These are phyloP conservation scores for Hypsizygus marmoreus DNA, from an alignment of 768 basidiomycete genomes.

Conservation along the genomic window DNA sequence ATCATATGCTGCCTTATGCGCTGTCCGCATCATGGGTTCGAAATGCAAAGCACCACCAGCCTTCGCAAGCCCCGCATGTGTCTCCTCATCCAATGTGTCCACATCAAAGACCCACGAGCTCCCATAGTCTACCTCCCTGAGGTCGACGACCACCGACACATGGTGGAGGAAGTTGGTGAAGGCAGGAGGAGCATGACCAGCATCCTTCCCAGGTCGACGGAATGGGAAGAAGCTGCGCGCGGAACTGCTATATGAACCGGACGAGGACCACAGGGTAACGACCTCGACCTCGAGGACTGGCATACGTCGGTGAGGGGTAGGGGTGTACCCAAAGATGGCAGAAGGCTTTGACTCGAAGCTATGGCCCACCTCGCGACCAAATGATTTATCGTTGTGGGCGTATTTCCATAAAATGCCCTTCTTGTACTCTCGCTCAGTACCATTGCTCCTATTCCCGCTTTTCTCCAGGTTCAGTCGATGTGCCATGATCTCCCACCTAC, in stretches of 20 bases:
- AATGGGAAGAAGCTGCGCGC: no score
- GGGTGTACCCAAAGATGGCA: neutral
- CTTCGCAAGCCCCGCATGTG: neutral
- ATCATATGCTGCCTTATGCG: neutral
- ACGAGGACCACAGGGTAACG: neutral
- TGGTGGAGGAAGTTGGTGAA: conserved; percentile 4
- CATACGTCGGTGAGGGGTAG: neutral
- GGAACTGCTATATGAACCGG: no score
- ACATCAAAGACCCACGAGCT: neutral
- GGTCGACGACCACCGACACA: conserved; percentile 1
- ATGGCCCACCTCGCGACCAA: neutral
- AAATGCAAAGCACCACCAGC: neutral
- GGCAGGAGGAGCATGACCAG: neutral
- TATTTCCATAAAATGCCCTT: conserved; percentile 5
- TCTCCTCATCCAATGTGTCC: neutral
- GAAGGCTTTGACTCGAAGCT: neutral
- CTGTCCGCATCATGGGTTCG: neutral
- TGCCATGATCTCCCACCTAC: no score
- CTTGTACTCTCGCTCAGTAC: no score
- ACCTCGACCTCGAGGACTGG: neutral
- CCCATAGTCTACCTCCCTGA: neutral
- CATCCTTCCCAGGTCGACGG: no score
- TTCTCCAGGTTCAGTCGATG: no score
- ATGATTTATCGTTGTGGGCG: neutral
- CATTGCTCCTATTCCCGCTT: no score